Evolutionary conservation across 192 early-diverging fungal genomes (phyloP).

Genomic region (Podila clonocystis): DNA sequence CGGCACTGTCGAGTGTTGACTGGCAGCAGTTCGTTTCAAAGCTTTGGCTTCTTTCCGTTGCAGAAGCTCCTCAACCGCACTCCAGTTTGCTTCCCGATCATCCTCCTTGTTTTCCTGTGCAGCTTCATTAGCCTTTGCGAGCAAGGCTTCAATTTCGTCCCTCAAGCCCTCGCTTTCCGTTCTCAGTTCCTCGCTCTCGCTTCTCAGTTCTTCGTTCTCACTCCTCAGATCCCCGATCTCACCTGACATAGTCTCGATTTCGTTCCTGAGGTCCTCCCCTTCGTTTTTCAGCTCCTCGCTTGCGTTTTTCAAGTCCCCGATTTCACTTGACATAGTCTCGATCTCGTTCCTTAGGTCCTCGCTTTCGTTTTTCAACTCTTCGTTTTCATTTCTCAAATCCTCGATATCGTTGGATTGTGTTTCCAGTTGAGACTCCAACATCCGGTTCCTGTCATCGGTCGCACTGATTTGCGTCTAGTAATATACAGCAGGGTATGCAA

Average conservation of each 20-base stretch:
- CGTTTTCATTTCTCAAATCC: no score
- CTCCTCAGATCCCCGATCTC: neutral
- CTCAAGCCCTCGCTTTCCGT: neutral
- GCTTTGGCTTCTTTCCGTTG: neutral
- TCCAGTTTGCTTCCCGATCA: constrained; percentile 22
- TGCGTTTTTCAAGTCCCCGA: neutral
- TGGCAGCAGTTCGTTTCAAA: neutral
- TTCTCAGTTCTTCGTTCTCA: neutral
- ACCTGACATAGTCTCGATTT: neutral
- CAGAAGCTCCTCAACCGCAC: constrained; percentile 10
- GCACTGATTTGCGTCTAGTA: no score
- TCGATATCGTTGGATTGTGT: no score
- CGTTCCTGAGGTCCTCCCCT: no score
- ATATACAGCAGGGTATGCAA: no score
- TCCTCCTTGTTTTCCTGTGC: neutral
- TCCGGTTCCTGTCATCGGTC: no score
- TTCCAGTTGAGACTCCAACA: no score
- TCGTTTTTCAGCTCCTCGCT: no score
- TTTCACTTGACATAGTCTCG: neutral
- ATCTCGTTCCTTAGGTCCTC: neutral
- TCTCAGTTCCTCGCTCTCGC: neutral
- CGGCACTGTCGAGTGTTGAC: neutral
- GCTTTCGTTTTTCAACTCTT: no score
- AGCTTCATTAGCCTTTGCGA: no score
- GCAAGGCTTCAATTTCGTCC: neutral